Base-by-base conservation (phyloP, 768 basidiomycete species). In the Pleurotus platypus region DNA sequence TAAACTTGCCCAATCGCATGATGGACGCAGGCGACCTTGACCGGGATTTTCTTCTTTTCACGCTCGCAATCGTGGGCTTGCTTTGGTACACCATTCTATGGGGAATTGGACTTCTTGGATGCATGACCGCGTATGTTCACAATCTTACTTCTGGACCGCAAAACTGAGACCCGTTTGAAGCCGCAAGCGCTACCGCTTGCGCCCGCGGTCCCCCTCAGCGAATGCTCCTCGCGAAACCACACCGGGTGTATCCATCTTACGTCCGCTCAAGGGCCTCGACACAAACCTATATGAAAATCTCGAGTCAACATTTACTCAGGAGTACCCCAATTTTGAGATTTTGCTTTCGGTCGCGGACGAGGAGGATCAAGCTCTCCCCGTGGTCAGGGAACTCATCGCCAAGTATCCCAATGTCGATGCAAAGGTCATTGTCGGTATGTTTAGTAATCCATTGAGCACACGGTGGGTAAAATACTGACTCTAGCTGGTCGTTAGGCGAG, bases 251-350 rank as follows among this genome's bases (percentile, higher is more conserved):
- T 92, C 94, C 2, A 93, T 98, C 63, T 78, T 98, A 49, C 85
- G 97, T 46, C 97, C 97, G 5, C 78, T 99, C 50, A 95, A 95
- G 69, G 97, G 97, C 12, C 77, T 99, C 20, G 97, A 99, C 71
- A 83, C 89, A 57, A 98, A 98, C 69, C 81, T 99, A 16, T 98
- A 90, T 71, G 94, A 97, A 75, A 98, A 98, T 69, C 75, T 99
- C 49, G 93, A 97, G 71, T 92, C 94, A 3, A 91, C 92, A 0
- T 96, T 98, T 72, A 78, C 75, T 30, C 94, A 97, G 66, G 89
- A 95, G 61, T 98, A 98, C 68, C 86, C 90, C 0, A 89, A 89
- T 61, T 96, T 84, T 64, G 95, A 99, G 71, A 84, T 99, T 57
- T 75, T 98, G 42, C 86, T 98, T 58, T 92, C 91, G 24, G 87